Evolutionary conservation across 176 grass and related monocot genomes (phyloP).

Genomic region (Typha latifolia): DNA sequence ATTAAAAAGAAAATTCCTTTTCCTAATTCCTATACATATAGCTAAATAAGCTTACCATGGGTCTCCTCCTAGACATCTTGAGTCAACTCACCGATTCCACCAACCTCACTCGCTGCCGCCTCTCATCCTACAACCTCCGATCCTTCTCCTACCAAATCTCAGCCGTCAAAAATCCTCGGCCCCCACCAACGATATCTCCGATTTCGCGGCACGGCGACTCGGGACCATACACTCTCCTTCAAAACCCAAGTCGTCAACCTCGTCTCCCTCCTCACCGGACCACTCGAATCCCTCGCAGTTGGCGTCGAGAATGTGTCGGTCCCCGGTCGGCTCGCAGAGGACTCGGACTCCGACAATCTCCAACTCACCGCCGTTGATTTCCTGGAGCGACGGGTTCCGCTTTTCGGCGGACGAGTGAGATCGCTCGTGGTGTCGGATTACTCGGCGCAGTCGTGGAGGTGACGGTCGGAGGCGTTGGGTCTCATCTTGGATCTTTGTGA

Average conservation of each 20-base stretch:
- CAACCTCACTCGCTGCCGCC: conserved; percentile 49
- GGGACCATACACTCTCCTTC: conserved; percentile 13
- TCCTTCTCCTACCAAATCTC: conserved; percentile 25
- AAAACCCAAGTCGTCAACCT: conserved; percentile 29
- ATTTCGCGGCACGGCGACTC: not conserved
- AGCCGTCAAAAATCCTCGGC: conserved; percentile 28
- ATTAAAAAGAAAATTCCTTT: not conserved
- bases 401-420: conserved; percentile 20
- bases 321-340: conserved; percentile 16
- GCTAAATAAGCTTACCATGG: too few relatives aligned
- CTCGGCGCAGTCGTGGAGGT: conserved; percentile 64
- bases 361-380: conserved; percentile 44
- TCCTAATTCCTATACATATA: too few relatives aligned
- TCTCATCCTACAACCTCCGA: conserved; percentile 36
- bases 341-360: conserved; percentile 52
- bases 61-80: conserved; percentile 43
- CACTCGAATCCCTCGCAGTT: conserved; percentile 37
- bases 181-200: conserved; percentile 5
- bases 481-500: conserved; percentile 56
- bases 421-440: conserved; percentile 41
- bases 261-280: conserved; percentile 26
- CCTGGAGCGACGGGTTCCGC: conserved; percentile 32
- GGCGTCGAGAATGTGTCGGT: conserved; percentile 25
- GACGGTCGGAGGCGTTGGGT: conserved; percentile 40
- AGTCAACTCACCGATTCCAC: conserved; percentile 28